These are phyloP conservation scores for Rhizopus arrhizus DNA, from an alignment of 371 early-diverging fungal species.

Conservation along the genomic window DNA sequence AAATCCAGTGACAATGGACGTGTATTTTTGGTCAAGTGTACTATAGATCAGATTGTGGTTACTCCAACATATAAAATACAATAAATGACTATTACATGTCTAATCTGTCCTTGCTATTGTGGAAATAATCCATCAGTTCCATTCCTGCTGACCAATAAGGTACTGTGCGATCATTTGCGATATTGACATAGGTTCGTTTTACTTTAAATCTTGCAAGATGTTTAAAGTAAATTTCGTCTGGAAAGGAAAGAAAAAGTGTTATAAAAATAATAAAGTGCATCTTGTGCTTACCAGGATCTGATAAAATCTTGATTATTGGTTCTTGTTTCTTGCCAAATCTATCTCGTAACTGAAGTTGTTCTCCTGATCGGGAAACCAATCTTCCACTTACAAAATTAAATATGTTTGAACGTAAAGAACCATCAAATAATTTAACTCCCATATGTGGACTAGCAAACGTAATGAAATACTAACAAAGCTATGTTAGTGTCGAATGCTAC, in stretches of 20 bases:
- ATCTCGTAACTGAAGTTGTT: constrained; percentile 60
- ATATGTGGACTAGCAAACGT: constrained; percentile 85
- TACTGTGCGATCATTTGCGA: constrained; percentile 69
- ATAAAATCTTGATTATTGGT: constrained; percentile 64
- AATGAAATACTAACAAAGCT: constrained; percentile 47
- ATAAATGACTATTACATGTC: constrained; percentile 37
- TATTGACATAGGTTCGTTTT: constrained; percentile 66
- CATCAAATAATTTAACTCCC: constrained; percentile 55
- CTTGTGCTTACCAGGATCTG: constrained; percentile 56
- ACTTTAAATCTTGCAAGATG: constrained; percentile 50
- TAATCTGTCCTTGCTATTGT: constrained; percentile 38
- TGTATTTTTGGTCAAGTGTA: constrained; percentile 19
- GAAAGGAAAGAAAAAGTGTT: too few relatives aligned
- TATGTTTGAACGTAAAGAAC: constrained; percentile 33
- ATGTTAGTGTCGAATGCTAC: too few relatives aligned
- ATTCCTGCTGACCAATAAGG: constrained; percentile 71
- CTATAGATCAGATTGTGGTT: background rate
- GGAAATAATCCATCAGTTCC: constrained; percentile 54
- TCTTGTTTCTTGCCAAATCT: constrained; percentile 3
- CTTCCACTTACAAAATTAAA: constrained; percentile 56
- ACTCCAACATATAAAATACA: too few relatives aligned
- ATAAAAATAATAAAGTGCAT: too few relatives aligned
- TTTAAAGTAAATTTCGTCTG: constrained; percentile 11
- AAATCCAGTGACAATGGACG: too few relatives aligned
- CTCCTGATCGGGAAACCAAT: constrained; percentile 62